Percentiles rank a stretch among this genome's conserved stretches.
Evolutionary conservation across 257 asterid genomes (phyloP).

Genomic region (Nemophila menziesii): DNA sequence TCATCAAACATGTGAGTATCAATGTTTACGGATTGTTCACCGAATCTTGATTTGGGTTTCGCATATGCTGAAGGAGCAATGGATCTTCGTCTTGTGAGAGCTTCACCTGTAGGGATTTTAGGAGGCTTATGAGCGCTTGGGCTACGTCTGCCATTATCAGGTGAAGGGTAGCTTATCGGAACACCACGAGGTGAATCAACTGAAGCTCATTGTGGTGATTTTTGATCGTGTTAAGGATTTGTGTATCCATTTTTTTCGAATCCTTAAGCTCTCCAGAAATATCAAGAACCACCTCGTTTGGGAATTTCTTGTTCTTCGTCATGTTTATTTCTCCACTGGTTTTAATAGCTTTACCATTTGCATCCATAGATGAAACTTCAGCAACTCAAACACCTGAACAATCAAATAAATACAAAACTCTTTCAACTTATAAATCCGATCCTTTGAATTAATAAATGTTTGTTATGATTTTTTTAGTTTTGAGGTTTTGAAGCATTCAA

Average conservation of each 20-base stretch:
- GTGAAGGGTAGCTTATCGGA: constrained; percentile 31
- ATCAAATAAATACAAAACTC: no score
- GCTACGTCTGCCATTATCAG: constrained; percentile 35
- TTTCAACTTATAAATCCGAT: no score
- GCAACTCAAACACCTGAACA: constrained; percentile 4
- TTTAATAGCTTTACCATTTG: constrained; percentile 19
- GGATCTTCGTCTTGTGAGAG: constrained; percentile 42
- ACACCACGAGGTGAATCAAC: constrained; percentile 20
- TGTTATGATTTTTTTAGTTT: no score
- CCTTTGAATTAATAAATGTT: no score
- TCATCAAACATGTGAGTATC: constrained; percentile 33
- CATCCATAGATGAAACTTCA: constrained; percentile 22
- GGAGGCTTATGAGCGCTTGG: constrained; percentile 64
- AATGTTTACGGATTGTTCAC: constrained; percentile 46
- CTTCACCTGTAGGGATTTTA: constrained; percentile 40
- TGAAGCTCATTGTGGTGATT: constrained; percentile 28
- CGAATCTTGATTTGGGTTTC: constrained; percentile 80
- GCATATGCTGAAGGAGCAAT: constrained; percentile 55
- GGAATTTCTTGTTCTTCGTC: constrained; percentile 39
- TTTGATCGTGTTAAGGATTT: no score
- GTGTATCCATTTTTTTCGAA: constrained; percentile 17
- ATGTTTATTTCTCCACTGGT: constrained; percentile 36
- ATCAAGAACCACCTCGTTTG: constrained; percentile 33
- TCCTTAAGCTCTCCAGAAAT: constrained; percentile 38
- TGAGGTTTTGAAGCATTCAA: no score